Evolutionary conservation across 2,329 filamentous ascomycete species (phyloP).

Genomic region (Thermomyces lanuginosus): DNA sequence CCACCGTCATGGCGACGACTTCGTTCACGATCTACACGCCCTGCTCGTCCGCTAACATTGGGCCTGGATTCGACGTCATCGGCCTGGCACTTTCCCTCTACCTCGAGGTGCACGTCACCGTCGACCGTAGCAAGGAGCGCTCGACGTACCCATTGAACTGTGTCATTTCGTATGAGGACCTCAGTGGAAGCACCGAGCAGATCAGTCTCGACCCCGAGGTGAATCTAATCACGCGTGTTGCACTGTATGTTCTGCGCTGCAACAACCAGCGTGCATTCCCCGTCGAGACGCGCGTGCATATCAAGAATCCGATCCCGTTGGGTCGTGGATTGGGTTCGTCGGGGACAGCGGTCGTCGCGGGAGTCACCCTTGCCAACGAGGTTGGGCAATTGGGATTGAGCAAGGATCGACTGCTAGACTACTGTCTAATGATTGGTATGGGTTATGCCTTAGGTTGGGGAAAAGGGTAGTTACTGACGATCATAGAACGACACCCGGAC

Average conservation of each 20-base stretch:
- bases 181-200: conserved; percentile 51
- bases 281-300: conserved; percentile 72
- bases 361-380: conserved; percentile 82
- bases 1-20: conserved; percentile 8
- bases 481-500: conserved; percentile 61
- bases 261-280: conserved; percentile 77
- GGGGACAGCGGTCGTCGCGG: conserved; percentile 85
- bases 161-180: conserved; percentile 75
- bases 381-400: conserved; percentile 64
- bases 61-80: conserved; percentile 94
- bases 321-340: conserved; percentile 89
- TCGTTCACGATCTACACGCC: conserved; percentile 63
- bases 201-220: conserved; percentile 70
- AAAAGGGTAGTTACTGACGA: not conserved
- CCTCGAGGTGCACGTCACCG: conserved; percentile 71
- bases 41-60: conserved; percentile 94
- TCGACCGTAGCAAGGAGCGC: conserved; percentile 40
- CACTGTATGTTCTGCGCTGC: conserved; percentile 86
- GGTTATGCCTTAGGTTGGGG: too few relatives aligned
- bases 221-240: conserved; percentile 88
- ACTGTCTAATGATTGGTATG: conserved; percentile 85
- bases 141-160: conserved; percentile 42
- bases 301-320: conserved; percentile 87
- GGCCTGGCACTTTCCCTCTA: conserved; percentile 83
- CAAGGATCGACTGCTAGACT: conserved; percentile 77